Evolutionary conservation across 495 filamentous ascomycete genomes (phyloP), one percentile per base, ranked within the genome.

Genomic region (Penicillium cataractarum): DNA sequence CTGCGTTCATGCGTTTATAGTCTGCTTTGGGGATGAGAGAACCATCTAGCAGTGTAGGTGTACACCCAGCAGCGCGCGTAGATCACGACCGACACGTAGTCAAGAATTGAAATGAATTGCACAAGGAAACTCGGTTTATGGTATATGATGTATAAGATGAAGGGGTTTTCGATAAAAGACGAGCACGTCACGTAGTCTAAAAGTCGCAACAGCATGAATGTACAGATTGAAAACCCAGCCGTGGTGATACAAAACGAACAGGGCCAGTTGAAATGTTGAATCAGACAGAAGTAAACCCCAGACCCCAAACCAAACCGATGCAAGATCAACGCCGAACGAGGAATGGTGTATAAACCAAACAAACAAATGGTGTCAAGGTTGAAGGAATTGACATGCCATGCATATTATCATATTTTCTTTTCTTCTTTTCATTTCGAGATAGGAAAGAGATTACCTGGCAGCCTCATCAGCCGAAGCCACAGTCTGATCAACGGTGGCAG

Each of bases 381-480:
- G 32, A 19, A 56, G 35, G 6, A 17, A 26, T 51, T 27, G 29
- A 60, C 51, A 9, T 27, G 15, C 51, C 60, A 65, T 60, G 40
- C 52, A 21, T 52, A 60, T 62, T 64, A 67, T 60, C 17, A 15
- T 19, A 19, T 51, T 1, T 37, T 50, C 7, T n/a, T n/a, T n/a
- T n/a, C n/a, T n/a, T n/a, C n/a, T n/a, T n/a, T n/a, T 26, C 48
- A 32, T 39, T 1, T 3, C n/a, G 50, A 59, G 15, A 27, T 58
- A 49, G 33, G 39, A 50, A 35, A 19, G 8, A 57, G 56, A 50
- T 73, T 58, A 80, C 31, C 65, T 71, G 19, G 73, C 72, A 31
- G 65, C 71, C 53, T 75, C 74, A 17, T 71, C 70, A 21, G 63
- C 62, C 13, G 55, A 17, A 53, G 65, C 64, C 51, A 67, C 19